Evolutionary conservation across 345 rosid species (phyloP).

Genomic region (Ceriops tagal): DNA sequence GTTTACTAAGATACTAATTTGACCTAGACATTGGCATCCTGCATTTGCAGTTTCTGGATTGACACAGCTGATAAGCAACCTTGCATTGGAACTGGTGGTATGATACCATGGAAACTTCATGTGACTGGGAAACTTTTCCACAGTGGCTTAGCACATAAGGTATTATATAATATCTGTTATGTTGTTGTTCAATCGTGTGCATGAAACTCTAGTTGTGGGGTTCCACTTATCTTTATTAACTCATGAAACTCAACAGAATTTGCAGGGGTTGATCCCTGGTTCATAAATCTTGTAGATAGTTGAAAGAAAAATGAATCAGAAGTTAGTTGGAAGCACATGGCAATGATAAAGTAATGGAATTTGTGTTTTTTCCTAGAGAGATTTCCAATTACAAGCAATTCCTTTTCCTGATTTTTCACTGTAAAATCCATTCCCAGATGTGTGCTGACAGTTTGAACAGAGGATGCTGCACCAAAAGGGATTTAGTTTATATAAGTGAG

Average conservation of each 20-base stretch:
- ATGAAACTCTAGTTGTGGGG: background rate
- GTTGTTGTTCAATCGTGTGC: background rate
- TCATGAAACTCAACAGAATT: background rate
- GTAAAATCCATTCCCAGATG: too few relatives aligned
- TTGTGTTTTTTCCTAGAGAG: too few relatives aligned
- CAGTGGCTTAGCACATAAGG: constrained; percentile 95
- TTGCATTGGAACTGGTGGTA: constrained; percentile 97
- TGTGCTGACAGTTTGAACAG: too few relatives aligned
- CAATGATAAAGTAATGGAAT: too few relatives aligned
- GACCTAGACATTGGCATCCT: constrained; percentile 8
- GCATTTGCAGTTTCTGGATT: constrained; percentile 73
- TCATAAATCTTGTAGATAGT: background rate
- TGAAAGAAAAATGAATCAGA: background rate
- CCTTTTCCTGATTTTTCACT: too few relatives aligned
- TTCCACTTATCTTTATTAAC: background rate
- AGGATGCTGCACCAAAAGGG: too few relatives aligned
- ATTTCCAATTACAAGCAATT: too few relatives aligned
- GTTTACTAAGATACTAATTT: background rate
- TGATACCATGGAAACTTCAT: constrained; percentile 94
- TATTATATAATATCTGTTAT: constrained; percentile 19
- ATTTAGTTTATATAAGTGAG: too few relatives aligned
- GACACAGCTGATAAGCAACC: constrained; percentile 99
- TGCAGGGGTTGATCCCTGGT: background rate
- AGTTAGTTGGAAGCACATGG: background rate
- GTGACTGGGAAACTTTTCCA: constrained; percentile 92